Evolutionary conservation across 306 rosid genomes (phyloP).

Genomic region (Gastrolobium bilobum): DNA sequence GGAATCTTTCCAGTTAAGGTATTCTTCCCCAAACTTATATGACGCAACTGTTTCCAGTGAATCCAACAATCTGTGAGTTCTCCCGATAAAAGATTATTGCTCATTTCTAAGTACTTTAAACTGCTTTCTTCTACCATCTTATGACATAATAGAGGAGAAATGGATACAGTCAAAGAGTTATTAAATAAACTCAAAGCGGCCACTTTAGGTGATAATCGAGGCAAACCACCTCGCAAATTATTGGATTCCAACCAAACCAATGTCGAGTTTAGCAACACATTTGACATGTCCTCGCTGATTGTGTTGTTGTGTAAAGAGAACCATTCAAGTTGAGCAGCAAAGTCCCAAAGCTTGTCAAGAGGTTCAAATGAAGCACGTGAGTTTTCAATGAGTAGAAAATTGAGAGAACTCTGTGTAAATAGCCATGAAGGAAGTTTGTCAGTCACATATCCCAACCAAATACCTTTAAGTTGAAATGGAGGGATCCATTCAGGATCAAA

Average conservation of each 20-base stretch:
- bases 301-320: background rate
- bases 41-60: too few relatives aligned
- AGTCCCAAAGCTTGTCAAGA: constrained; percentile 45
- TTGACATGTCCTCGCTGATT: constrained; percentile 31
- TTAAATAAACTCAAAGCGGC: background rate
- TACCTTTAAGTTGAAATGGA: constrained; percentile 28
- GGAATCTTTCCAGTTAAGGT: constrained; percentile 41
- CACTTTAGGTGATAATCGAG: constrained; percentile 47
- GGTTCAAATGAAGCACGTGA: constrained; percentile 36
- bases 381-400: fast-evolving
- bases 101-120: constrained; percentile 25
- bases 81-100: constrained; percentile 38
- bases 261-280: constrained; percentile 18
- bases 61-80: constrained; percentile 18
- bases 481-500: constrained; percentile 49
- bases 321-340: background rate
- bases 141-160: constrained; percentile 39
- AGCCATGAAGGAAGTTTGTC: constrained; percentile 49
- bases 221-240: constrained; percentile 41
- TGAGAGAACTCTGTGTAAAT: constrained; percentile 20
- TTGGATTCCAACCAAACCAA: background rate
- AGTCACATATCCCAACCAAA: background rate
- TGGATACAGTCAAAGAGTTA: constrained; percentile 47
- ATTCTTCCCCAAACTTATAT: background rate
- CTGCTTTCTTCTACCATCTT: background rate